Evolutionary conservation across 2,329 filamentous ascomycete species (phyloP), one percentile per base, ranked within the genome.

Genomic region (Calonectria pauciramosa): DNA sequence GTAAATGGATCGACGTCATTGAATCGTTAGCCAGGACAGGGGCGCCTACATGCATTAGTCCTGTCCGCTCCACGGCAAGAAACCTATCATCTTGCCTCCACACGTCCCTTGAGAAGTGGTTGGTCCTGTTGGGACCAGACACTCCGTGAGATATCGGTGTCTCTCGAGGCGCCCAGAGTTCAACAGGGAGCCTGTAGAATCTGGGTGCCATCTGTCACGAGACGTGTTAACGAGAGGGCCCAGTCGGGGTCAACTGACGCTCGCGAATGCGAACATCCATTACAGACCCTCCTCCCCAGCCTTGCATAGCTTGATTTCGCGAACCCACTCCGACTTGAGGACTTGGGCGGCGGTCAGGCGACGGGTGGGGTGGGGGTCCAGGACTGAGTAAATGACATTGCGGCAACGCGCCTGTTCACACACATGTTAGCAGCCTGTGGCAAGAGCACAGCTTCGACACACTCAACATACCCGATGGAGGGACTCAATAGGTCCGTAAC

Each of bases 351-450:
- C 96, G 36, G 96, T 98, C 84, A 99, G 96, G 80, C 97, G 95
- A 77, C 97, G 94, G 72, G 92, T 92, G 32, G 97, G 96, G 84
- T 98, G 98, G 36, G 97, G 97, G 83, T 99, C 97, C 59, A 99
- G 91, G 78, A 99, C 98, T 28, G 96, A 99, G 87, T 99, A 99
- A 83, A 99, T 98, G 82, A 99, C 97, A 82, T 99, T 99, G 76
- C 97, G 94, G 86, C 97, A 99, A 81, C 96, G 95, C 80, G 96
- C 96, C 96, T 99, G 26, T 51, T 11, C 56, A 11, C 4, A 34
- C 49, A 56, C 16, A 30, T 63, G 72, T 82, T 78, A 80, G 76
- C 38, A 68, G 13, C 18, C 30, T 23, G 18, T 63, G n/a, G 36
- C 51, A 3, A 28, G 36, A 16, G 16, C 11, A 13, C 32, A n/a